A percentile compares a stretch with the other conserved stretches of the same genome.
These are phyloP conservation scores for Saccharomycopsis hybrid DNA, from an alignment of 1,139 yeast genomes.

Conservation along the genomic window DNA sequence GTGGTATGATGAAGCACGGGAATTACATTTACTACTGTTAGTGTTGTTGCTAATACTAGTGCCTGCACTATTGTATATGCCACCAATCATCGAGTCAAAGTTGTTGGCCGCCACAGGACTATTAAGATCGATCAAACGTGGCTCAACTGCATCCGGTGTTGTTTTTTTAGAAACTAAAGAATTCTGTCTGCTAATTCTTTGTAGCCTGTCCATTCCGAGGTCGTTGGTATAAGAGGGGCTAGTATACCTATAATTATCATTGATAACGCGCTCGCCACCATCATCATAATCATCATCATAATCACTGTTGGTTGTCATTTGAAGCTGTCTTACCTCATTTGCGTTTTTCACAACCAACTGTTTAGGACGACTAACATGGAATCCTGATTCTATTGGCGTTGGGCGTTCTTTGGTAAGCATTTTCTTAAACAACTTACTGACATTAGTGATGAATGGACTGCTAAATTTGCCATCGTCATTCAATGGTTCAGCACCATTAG, in stretches of 20 bases:
- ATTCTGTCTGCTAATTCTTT: neutral
- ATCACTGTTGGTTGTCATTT: neutral
- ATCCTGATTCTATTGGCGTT: conserved; percentile 9
- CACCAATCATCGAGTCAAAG: neutral
- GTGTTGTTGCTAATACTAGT: neutral
- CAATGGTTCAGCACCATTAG: conserved; percentile 1
- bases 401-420: neutral
- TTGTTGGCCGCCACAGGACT: neutral
- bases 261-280: neutral
- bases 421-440: conserved; percentile 7
- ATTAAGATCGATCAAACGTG: neutral
- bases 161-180: neutral
- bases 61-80: neutral
- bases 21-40: neutral
- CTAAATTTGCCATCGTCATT: neutral
- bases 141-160: neutral
- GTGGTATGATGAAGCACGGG: neutral
- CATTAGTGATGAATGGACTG: conserved; percentile 2
- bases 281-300: conserved; percentile 1
- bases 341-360: conserved; percentile 13
- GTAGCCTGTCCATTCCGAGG: neutral
- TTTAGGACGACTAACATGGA: conserved; percentile 18
- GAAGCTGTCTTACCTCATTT: neutral
- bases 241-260: neutral
- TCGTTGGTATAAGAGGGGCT: neutral